Base-by-base conservation (phyloP, 371 early-diverging fungal species). In the Mucor mucedo region DNA sequence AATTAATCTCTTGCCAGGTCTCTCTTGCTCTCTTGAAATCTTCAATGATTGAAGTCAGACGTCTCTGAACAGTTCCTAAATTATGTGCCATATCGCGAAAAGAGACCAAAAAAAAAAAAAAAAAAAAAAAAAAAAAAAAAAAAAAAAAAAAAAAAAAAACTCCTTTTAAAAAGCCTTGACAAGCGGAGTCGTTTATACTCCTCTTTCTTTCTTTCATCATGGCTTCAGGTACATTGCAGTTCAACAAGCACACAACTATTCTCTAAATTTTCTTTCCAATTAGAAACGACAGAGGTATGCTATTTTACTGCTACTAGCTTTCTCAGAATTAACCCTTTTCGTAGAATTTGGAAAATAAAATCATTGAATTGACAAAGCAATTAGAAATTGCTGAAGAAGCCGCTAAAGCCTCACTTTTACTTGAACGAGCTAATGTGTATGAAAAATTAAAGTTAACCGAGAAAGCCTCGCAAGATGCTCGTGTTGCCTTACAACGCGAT, bases 1-100 rank as follows among this genome's bases (percentile, higher is more conserved):
- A 50, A 49, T 76, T 75, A n/a, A 81, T 62, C 50, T 78, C 78
- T 11, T 75, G 54, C 81, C 81, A 81, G 16, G 58, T 68, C 11
- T 59, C 53, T 6, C 75, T 62, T 27, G 78, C 55, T 28, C 73
- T 71, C 35, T 71, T 69, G 45, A 78, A 72, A 2, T 81, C 81
- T 48, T 71, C 67, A 14, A 81, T 55, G 9, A 75, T 27, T 3
- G 77, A 65, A 33, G 65, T 60, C 1, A 81, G 35, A 11, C 71
- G 70, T 52, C 81, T 66, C 59, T 72, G 75, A 30, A 76, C 50
- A 2, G 81, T 71, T 4, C 74, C 78, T 30, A 73, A 29, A n/a
- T 56, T 62, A 5, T 62, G 65, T 60, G 77, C 65, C 77, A 75
- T 77, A 11, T 28, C 40, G 21, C 16, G 7, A 11, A 44, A 44